Base-by-base conservation (phyloP, 108 stramenopile species). In the Nitzschia palea region DNA sequence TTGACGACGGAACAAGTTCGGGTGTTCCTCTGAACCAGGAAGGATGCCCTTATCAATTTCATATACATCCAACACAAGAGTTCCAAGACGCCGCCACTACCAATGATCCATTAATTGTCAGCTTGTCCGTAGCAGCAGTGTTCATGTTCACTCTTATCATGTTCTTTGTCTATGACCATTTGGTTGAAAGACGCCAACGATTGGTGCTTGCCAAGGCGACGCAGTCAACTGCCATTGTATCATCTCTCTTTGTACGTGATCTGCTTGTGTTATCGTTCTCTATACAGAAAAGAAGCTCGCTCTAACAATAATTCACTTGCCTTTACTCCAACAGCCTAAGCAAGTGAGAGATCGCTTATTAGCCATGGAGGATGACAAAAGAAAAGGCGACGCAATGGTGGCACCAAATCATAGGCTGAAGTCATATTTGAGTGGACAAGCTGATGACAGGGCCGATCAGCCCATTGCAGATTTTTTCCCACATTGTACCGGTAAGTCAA, bases 391-490 rank as follows among this genome's bases (percentile, higher is more conserved):
- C 2, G 37, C 53, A 1, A 26, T 55, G 53, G n/a, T 53, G 65
- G 53, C 27, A 55, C 65, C 53, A 0, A 28, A 67, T 10, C 18
- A 55, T 26, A 10, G 53, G 32, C 25, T 67, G 18, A 43, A 55
- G 20, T 42, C 59, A 1, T 60, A 32, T 18, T 23, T 60, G 25
- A 60, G 29, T 35, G 48, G 32, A 9, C 14, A 10, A 2, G 10
- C 29, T 12, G 17, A 29, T 22, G 4, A 50, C 1, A n/a, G 22
- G 4, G 47, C 8, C 2, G 31, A 20, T 4, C 48, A 80, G 26
- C 80, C 80, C 10, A 82, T 87, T 62, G 86, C 86, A 4, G 85
- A 83, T 44, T 40, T 81, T 14, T 86, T 86, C 44, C 66, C 68
- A 33, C 57, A 79, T 42, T 80, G 80, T 2, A 74, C 79, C 10